Base-by-base conservation (phyloP, 441 rosid species). In the Metrosideros polymorpha region DNA sequence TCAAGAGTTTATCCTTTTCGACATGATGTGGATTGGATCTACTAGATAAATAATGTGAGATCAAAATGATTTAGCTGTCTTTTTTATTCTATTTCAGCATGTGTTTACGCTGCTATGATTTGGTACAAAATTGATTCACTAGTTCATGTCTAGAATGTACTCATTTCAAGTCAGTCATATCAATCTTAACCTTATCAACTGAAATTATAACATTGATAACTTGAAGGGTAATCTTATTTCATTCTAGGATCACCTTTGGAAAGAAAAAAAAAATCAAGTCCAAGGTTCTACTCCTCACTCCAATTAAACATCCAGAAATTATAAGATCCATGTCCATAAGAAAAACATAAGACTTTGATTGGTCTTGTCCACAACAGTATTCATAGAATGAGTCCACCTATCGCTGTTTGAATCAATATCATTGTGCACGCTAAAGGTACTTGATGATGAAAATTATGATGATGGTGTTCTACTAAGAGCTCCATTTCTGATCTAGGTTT, bases 401-500 rank as follows among this genome's bases (percentile, higher is more conserved):
- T 63, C 6, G 12, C 76, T 12, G 7, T 63, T 63, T 63, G 76
- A 63, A 32, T 32, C 17, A 18, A 63, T 63, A 32, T 32, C 76
- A 9, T 63, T 18, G 43, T 63, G 25, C 76, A 32, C 9, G 76
- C 43, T 63, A 4, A 17, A 63, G 8, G 71, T 29, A 59, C 35
- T 29, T 29, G 71, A 57, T 6, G 29, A 57, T n/a, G 66, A 57
- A 18, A 32, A 32, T 61, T 35, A 39, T 66, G 77, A 10, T 22
- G 47, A 39, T 71, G 47, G 39, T 10, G n/a, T 71, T 35, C 79
- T 71, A 71, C 85, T 55, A n/a, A 52, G 77, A 35, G 35, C 30
- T 42, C 6, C 57, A 35, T 39, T 43, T 82, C 56, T 82, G 59
- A 49, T 83, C 86, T 92, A 97, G 99, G 92, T 97, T 97, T 90